phyloP scores from a whole-genome alignment of 768 basidiomycete genomes.

The Cantharellus cinnabarinus region DNA sequence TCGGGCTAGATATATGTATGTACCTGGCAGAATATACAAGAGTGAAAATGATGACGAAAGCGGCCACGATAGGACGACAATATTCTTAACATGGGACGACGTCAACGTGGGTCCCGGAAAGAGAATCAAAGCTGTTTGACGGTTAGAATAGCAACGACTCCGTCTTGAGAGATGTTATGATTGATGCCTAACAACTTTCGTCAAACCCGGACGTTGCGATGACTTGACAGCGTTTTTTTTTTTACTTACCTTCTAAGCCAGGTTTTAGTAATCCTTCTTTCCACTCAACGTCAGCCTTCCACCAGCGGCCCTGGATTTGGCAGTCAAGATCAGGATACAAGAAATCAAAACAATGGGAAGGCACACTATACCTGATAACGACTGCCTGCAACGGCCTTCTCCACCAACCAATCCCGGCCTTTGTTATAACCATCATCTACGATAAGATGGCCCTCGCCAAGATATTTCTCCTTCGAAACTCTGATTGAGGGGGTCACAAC shows the following conservation, averaged over 20 bases:
- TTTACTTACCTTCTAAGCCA: constrained; percentile 37
- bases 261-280: constrained; percentile 38
- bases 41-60: too few relatives aligned
- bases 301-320: constrained; percentile 23
- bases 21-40: too few relatives aligned
- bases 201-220: background rate
- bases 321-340: background rate
- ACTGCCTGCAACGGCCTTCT: constrained; percentile 27
- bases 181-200: background rate
- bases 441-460: constrained; percentile 34
- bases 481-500: constrained; percentile 17
- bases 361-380: constrained; percentile 2
- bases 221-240: background rate
- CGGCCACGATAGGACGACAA: too few relatives aligned
- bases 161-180: background rate
- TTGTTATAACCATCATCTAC: constrained; percentile 61
- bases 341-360: background rate
- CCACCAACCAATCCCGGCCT: constrained; percentile 62
- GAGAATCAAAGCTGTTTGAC: too few relatives aligned
- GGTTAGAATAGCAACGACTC: too few relatives aligned
- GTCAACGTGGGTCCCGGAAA: too few relatives aligned
- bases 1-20: too few relatives aligned
- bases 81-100: too few relatives aligned
- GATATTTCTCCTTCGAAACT: constrained; percentile 45
- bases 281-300: constrained; percentile 66